Percentiles rank a stretch among this genome's conserved stretches.
phyloP scores from a whole-genome alignment of 129 eudicot species.

The Saposhnikovia divaricata region DNA sequence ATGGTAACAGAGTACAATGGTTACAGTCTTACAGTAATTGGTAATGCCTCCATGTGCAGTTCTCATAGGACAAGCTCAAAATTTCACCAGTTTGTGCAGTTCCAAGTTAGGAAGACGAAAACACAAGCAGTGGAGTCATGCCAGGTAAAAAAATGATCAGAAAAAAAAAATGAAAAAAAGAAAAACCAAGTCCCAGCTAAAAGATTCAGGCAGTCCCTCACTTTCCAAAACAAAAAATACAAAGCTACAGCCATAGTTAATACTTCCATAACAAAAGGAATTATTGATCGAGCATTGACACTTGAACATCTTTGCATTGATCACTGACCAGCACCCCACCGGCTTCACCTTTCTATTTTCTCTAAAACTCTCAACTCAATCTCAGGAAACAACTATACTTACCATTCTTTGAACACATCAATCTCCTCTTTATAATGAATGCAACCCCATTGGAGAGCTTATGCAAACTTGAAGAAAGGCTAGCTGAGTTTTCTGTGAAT shows the following conservation, averaged over 20 bases:
- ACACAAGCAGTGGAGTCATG: neutral
- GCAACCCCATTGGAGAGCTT: constrained; percentile 56
- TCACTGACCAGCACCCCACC: neutral
- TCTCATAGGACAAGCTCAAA: neutral
- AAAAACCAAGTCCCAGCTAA: neutral
- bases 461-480: constrained; percentile 90
- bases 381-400: too few species aligned
- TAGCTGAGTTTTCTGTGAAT: constrained; percentile 38
- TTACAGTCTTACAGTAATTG: too few species aligned
- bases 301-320: neutral
- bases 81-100: neutral
- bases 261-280: neutral
- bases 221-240: neutral
- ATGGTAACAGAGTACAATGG: too few species aligned
- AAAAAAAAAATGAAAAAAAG: neutral
- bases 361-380: neutral
- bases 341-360: neutral
- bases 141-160: neutral
- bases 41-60: neutral
- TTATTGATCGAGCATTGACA: neutral
- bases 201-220: neutral
- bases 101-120: too few species aligned
- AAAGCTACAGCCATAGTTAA: neutral
- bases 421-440: neutral
- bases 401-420: too few species aligned